These are phyloP conservation scores for Dorcoceras hygrometricum DNA, from an alignment of 257 asterid species.

Conservation along the genomic window DNA sequence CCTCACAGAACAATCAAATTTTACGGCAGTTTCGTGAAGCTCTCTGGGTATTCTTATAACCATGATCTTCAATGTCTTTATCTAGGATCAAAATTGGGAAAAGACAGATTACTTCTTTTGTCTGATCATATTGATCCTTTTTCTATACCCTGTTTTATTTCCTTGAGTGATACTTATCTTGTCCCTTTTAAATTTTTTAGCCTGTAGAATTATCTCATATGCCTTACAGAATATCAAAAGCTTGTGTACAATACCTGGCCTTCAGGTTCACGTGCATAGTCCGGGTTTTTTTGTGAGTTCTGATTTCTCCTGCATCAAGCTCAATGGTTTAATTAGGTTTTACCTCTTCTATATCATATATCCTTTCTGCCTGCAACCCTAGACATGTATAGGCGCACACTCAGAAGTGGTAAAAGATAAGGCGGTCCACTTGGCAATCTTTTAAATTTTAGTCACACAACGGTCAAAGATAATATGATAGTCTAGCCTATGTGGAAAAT, in stretches of 20 bases:
- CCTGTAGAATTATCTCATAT: background rate
- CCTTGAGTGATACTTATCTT: background rate
- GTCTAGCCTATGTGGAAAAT: background rate
- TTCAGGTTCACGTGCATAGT: background rate
- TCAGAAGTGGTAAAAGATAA: too few relatives aligned
- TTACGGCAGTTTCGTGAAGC: constrained; percentile 84
- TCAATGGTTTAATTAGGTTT: background rate
- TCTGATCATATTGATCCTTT: background rate
- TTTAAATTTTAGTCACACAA: too few relatives aligned
- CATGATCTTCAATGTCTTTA: background rate
- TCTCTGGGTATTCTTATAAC: constrained; percentile 63
- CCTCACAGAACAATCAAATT: constrained; percentile 43
- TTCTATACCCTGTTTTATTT: background rate
- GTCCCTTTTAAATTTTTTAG: background rate
- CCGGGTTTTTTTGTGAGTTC: background rate
- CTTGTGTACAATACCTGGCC: background rate
- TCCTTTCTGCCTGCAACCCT: too few relatives aligned
- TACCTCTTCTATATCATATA: background rate
- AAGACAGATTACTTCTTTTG: background rate
- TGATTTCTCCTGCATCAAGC: background rate
- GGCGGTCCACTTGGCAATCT: background rate
- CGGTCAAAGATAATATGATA: background rate
- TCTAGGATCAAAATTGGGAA: background rate
- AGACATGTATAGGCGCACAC: background rate
- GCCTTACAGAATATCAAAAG: too few relatives aligned